Evolutionary conservation across 1,284 basidiomycete genomes (phyloP).

Genomic region (Gomphus sp.): DNA sequence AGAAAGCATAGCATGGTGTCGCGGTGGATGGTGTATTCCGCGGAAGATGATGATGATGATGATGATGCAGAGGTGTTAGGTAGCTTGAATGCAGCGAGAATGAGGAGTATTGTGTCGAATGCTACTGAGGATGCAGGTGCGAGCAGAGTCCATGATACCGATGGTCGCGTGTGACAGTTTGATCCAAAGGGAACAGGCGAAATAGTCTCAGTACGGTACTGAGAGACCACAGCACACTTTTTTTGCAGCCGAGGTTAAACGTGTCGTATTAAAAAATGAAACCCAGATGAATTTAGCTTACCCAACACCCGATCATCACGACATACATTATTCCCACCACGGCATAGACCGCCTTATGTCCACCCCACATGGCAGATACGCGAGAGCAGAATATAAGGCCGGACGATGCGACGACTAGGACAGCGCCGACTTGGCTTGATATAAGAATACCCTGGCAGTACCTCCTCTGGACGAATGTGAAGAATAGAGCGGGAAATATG

Average conservation of each 20-base stretch:
- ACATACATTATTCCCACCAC: not conserved
- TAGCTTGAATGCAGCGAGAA: not conserved
- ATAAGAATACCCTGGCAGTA: conserved; percentile 13
- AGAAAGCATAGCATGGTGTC: not conserved
- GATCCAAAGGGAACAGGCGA: not conserved
- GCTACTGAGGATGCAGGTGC: not conserved
- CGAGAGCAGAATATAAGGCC: conserved; percentile 14
- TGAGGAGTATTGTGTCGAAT: not conserved
- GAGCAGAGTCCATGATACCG: not conserved
- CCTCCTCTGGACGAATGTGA: conserved; percentile 11
- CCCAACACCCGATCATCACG: not conserved
- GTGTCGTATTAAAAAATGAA: not conserved
- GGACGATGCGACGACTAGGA: conserved; percentile 12
- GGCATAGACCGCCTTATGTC: not conserved
- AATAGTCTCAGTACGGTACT: not conserved
- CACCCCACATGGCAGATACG: conserved; percentile 13
- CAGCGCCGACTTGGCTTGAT: conserved; percentile 10
- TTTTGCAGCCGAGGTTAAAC: not conserved
- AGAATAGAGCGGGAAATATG: conserved; percentile 14
- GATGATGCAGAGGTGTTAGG: not conserved
- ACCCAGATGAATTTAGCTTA: not conserved
- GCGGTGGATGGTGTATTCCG: not conserved
- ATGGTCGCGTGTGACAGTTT: not conserved
- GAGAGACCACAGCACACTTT: not conserved
- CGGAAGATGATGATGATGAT: not conserved